These are phyloP conservation scores for Leishmania turanica DNA, from an alignment of 208 protist species.

Conservation along the genomic window DNA sequence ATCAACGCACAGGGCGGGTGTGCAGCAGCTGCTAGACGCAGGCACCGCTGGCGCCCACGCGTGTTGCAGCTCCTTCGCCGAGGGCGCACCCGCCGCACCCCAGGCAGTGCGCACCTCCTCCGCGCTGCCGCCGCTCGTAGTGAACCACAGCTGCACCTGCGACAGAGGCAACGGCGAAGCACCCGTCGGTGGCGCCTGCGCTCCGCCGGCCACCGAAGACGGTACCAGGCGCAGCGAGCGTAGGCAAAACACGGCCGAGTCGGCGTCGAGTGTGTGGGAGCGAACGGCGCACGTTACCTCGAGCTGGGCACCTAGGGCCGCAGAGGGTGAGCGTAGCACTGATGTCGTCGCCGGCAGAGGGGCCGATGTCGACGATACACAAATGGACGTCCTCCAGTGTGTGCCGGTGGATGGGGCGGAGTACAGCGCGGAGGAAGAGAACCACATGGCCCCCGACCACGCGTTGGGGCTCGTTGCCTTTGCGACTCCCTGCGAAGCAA, in stretches of 20 bases:
- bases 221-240: conserved; percentile 29
- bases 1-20: conserved; percentile 15
- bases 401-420: conserved; percentile 1
- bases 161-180: not conserved
- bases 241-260: conserved; percentile 35
- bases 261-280: conserved; percentile 6
- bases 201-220: conserved; percentile 6
- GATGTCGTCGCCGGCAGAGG: not conserved
- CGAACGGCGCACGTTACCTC: conserved; percentile 21
- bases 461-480: not conserved
- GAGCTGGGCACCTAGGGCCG: conserved; percentile 14
- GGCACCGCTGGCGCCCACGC: conserved; percentile 18
- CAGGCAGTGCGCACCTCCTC: conserved; percentile 19
- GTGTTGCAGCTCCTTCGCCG: conserved; percentile 19
- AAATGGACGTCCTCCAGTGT: conserved; percentile 10
- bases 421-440: conserved; percentile 24
- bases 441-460: conserved; percentile 6
- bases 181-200: not conserved
- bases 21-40: conserved; percentile 6
- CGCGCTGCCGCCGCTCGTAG: conserved; percentile 21
- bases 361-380: conserved; percentile 15
- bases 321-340: conserved; percentile 8
- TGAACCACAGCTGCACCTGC: conserved; percentile 39
- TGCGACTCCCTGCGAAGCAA: not conserved
- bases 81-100: conserved; percentile 4